Evolutionary conservation across 2,329 filamentous ascomycete species (phyloP), one percentile per base, ranked within the genome.

Genomic region (Cadophora gregata): DNA sequence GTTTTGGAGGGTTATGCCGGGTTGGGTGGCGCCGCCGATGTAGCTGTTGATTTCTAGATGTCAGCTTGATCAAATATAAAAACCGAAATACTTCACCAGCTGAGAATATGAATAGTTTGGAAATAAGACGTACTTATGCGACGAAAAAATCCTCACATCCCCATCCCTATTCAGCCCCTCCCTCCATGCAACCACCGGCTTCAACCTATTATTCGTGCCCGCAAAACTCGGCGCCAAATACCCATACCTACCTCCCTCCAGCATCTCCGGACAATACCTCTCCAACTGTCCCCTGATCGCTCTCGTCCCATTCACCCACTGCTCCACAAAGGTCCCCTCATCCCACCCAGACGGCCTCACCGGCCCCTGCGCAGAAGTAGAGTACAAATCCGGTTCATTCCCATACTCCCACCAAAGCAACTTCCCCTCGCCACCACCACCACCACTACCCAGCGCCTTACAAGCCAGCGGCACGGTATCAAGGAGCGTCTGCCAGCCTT

Each of bases 311-410:
- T 84, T 82, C 14, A 85, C 77, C 86, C 86, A 90, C 72, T 90
- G 84, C 6, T 75, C 70, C 2, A 88, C 85, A 71, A 86, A 90
- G 36, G 80, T 79, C 19, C 75, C 76, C 72, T 89, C 87, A 63
- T 81, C 82, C 82, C 85, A 90, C 31, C 73, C 78, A 0, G 78
- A 31, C 0, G 86, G 83, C n/a, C 87, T 77, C 24, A 86, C 82
- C 0, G 80, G 78, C 0, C 83, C 82, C 69, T 86, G 84, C 2
- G 81, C 75, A 24, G 82, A 84, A 1, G 81, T 83, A 21, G 83
- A 82, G 75, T 79, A 90, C 8, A 89, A 76, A 74, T 90, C 87
- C 0, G 86, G 86, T 75, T 90, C 87, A 71, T 90, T 90, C 47
- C 88, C 88, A 70, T 89, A 85, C 73, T 88, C 86, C 85, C 85